A percentile compares a stretch with the other conserved stretches of the same genome.
phyloP scores from a whole-genome alignment of 2,329 filamentous ascomycete genomes.

The Pseudocercospora pini-densiflorae region DNA sequence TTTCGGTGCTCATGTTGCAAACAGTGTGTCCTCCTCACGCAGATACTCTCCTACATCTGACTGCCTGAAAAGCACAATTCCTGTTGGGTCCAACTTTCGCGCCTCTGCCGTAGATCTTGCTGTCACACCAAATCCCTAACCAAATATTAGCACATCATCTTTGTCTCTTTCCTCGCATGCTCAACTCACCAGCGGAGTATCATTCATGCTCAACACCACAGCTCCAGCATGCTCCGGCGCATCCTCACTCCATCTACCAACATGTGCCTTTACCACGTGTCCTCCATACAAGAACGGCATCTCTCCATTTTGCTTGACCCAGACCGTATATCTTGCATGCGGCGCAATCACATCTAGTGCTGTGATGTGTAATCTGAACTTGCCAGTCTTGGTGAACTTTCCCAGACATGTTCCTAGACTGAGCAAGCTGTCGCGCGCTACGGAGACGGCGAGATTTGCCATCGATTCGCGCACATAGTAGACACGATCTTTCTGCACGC shows the following conservation, averaged over 20 bases:
- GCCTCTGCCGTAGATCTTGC: constrained; percentile 85
- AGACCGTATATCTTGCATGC: constrained; percentile 94
- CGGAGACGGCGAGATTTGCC: constrained; percentile 86
- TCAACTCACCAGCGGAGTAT: constrained; percentile 70
- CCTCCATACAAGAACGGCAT: constrained; percentile 98
- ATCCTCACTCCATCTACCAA: constrained; percentile 86
- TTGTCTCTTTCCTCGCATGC: not conserved
- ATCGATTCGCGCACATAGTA: constrained; percentile 92
- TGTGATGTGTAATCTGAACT: constrained; percentile 93
- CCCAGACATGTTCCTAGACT: constrained; percentile 89
- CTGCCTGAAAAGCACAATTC: constrained; percentile 86
- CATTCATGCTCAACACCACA: constrained; percentile 88
- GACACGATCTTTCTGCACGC: constrained; percentile 78
- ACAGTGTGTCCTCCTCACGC: constrained; percentile 74
- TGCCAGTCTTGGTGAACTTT: constrained; percentile 96
- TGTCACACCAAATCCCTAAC: constrained; percentile 87
- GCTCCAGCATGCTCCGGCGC: constrained; percentile 92
- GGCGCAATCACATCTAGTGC: constrained; percentile 86
- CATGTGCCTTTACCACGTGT: constrained; percentile 81
- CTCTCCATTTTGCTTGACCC: constrained; percentile 94
- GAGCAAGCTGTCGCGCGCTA: constrained; percentile 80
- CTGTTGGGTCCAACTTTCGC: constrained; percentile 84
- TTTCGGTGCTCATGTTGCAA: constrained; percentile 54
- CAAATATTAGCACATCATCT: constrained; percentile 16
- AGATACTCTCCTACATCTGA: constrained; percentile 95